phyloP scores from a whole-genome alignment of 169 alveolate genomes.

The Amoebophrya sp. region DNA sequence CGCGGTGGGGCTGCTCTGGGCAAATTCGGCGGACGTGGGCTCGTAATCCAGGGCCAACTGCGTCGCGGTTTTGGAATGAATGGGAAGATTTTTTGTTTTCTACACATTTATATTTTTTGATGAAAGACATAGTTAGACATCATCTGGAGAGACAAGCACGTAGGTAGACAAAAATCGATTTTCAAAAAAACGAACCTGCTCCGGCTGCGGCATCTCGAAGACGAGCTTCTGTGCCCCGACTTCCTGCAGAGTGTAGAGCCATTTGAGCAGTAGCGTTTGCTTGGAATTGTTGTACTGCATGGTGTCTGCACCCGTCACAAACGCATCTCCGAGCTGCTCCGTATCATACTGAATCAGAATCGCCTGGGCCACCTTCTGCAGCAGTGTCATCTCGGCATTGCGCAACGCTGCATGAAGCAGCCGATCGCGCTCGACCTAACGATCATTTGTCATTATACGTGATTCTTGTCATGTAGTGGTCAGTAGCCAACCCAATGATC shows the following conservation, averaged over 20 bases:
- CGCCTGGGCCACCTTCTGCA: not conserved
- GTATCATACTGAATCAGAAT: not conserved
- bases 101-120: no score
- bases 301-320: not conserved
- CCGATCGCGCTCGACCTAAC: not conserved
- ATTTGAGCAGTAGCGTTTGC: not conserved
- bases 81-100: no score
- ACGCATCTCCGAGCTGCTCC: not conserved
- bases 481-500: no score
- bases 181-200: not conserved
- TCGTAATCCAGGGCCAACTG: no score
- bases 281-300: not conserved
- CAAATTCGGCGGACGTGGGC: no score
- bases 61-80: no score
- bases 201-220: slow-evolving; percentile 21
- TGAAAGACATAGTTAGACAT: no score
- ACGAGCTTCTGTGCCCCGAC: not conserved
- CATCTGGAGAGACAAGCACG: no score
- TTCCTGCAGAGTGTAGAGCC: not conserved
- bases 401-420: not conserved
- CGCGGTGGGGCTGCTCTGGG: no score
- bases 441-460: no score
- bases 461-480: no score
- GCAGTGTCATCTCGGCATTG: not conserved
- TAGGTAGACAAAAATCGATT: no score